Evolutionary conservation across 2,329 filamentous ascomycete species (phyloP).

Genomic region (Tolypocladium endophyticum): DNA sequence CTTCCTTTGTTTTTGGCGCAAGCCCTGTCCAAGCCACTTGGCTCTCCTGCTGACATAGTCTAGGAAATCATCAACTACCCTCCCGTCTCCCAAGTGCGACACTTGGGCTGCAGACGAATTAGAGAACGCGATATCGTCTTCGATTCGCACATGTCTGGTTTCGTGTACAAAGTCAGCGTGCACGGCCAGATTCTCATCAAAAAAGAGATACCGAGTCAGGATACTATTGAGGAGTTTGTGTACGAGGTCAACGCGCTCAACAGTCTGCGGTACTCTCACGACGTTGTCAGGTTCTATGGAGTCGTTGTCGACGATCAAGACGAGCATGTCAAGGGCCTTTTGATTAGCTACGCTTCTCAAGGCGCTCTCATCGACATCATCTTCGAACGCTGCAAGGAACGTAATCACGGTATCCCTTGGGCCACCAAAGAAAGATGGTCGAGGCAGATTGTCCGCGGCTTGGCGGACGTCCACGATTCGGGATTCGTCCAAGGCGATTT

Average conservation of each 20-base stretch:
- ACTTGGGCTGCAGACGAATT: constrained; percentile 56
- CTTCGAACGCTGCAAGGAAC: constrained; percentile 61
- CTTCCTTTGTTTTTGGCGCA: neutral
- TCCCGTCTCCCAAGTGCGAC: constrained; percentile 58
- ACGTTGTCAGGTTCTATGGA: constrained; percentile 79
- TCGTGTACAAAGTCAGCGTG: constrained; percentile 85
- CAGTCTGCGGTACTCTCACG: constrained; percentile 57
- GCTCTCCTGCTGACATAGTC: constrained; percentile 4
- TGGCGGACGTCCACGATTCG: constrained; percentile 88
- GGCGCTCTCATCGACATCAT: constrained; percentile 86
- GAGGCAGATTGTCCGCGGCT: constrained; percentile 75
- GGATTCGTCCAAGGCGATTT: constrained; percentile 98
- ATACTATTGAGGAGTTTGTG: constrained; percentile 90
- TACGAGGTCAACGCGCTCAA: constrained; percentile 97
- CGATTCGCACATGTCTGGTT: constrained; percentile 88
- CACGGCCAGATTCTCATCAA: constrained; percentile 69
- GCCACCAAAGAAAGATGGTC: constrained; percentile 75
- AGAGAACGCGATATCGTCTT: constrained; percentile 71
- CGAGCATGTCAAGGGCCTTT: constrained; percentile 70
- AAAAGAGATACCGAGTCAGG: constrained; percentile 94
- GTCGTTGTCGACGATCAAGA: constrained; percentile 86
- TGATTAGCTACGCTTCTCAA: constrained; percentile 79
- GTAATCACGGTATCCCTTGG: constrained; percentile 52
- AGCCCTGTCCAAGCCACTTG: neutral
- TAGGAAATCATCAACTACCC: constrained; percentile 85